A percentile compares a stretch with the other conserved stretches of the same genome.
Evolutionary conservation across 305 asterid genomes (phyloP).

Genomic region (Plantago coronopus): DNA sequence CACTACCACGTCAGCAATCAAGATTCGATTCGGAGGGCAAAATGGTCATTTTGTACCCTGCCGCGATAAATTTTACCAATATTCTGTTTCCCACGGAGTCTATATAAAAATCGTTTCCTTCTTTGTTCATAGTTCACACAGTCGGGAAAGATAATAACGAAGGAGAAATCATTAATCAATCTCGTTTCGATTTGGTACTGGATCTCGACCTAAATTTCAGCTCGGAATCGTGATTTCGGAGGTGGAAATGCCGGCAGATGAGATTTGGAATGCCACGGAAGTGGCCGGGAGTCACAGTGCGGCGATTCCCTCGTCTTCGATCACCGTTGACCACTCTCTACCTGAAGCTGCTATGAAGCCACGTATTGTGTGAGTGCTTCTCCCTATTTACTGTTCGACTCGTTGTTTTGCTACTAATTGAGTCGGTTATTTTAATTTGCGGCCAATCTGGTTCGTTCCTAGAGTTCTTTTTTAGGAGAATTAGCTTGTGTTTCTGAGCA

Average conservation of each 20-base stretch:
- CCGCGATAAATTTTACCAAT: too few relatives aligned
- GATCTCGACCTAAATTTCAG: background rate
- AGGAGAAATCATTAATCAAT: too few relatives aligned
- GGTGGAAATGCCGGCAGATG: conserved; percentile 37
- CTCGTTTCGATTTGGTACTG: too few relatives aligned
- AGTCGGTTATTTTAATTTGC: conserved; percentile 1
- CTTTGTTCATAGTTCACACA: too few relatives aligned
- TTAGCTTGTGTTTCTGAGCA: background rate
- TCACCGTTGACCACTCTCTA: conserved; percentile 74
- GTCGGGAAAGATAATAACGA: too few relatives aligned
- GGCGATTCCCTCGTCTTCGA: conserved; percentile 62
- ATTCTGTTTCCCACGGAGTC: too few relatives aligned
- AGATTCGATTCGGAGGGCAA: too few relatives aligned
- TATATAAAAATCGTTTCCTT: too few relatives aligned
- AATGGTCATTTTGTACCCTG: too few relatives aligned
- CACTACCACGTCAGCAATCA: too few relatives aligned
- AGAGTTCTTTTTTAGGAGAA: background rate
- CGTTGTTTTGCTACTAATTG: background rate
- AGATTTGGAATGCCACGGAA: conserved; percentile 79
- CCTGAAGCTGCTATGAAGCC: conserved; percentile 68
- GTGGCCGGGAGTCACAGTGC: conserved; percentile 60
- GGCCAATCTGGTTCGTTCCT: background rate
- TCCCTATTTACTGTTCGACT: background rate
- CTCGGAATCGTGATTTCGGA: background rate
- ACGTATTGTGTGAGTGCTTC: conserved; percentile 50